Base-by-base conservation (phyloP, 805 yeast genomes). In the Sugiyamaella lignohabitans region DNA sequence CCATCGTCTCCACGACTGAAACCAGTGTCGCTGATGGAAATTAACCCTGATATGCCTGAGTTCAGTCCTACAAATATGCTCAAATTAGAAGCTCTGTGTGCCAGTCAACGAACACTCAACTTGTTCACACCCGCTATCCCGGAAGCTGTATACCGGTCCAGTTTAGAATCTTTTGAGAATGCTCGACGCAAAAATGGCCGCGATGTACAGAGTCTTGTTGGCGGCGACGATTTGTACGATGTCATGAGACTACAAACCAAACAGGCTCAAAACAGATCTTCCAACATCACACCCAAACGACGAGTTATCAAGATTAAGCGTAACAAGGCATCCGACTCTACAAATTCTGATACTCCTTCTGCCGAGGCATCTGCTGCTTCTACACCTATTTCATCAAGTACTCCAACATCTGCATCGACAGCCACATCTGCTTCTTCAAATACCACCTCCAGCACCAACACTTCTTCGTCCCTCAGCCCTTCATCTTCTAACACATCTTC, bases 101-200 rank as follows among this genome's bases (percentile, higher is more conserved):
- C 82, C 14, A 80, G 91, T 1, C 76, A 96, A 53, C 87, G 85
- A 54, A 86, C 97, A 0, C 70, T 91, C 51, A 78, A 85, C n/a
- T 63, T 91, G 41, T 72, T 76, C 21, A 74, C 85, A 0, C 80
- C 85, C 3, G 67, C 70, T 27, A 74, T 83, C 52, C 72, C 71
- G 22, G 78, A 76, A 50, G 73, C 79, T 2, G 72, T 81, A 17
- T 82, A 78, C 55, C 68, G 87, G 50, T 75, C 81, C 55, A 65
- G 73, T 66, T 62, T 68, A 61, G 54, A 55, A 56, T 64, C 49
- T 64, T 51, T 54, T 47, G 49, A 59, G 52, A 30, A 37, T 23
- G n/a, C 44, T 38, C 17, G 6, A 8, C 35, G 46, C 45, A 38
- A 65, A 43, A 62, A 70, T 17, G 58, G 55, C 22, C 56, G 52